Evolutionary conservation across 139 green algal genomes (phyloP), one percentile per base, ranked within the genome.

Genomic region (Astrephomene gubernaculifera): DNA sequence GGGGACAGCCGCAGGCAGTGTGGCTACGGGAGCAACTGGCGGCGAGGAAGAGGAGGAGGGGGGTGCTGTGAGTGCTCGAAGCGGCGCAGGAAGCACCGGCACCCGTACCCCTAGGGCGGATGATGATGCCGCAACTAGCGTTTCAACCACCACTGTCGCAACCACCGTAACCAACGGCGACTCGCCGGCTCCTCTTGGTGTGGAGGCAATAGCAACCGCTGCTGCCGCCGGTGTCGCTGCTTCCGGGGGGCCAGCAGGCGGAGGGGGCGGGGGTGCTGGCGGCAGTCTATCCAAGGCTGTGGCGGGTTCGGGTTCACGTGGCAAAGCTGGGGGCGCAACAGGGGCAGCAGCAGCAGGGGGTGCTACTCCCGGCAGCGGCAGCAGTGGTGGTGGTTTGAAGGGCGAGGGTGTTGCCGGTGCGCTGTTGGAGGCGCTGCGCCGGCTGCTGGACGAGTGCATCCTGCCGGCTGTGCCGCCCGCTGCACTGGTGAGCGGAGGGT

Each of bases 371-470:
- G 33, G 33, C n/a, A n/a, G n/a, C n/a, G n/a, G n/a, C n/a, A n/a
- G n/a, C n/a, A n/a, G n/a, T n/a, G n/a, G n/a, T n/a, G n/a, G n/a
- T n/a, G n/a, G n/a, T n/a, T n/a, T n/a, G n/a, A n/a, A n/a, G n/a
- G n/a, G n/a, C n/a, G n/a, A n/a, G n/a, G n/a, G n/a, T n/a, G n/a
- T n/a, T n/a, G n/a, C n/a, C n/a, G n/a, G n/a, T n/a, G n/a, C n/a
- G 10, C 57, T 83, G 10, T 27, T 41, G 49, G 29, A 7, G 5
- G 60, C 76, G 19, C n/a, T 83, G 25, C 41, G n/a, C n/a, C 41
- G 71, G 72, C 71, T 94, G 35, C 27, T 90, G 27, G 63, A 91
- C 49, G 45, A 89, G 31, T 75, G 88, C 73, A 35, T 94, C 31
- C 9, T 89, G 10, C 86, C 83, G 24, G 45, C 63, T 1, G 63